Conservation (phyloP, 148 eudicot genomes). For the Vaccinium corymbosum region DNA sequence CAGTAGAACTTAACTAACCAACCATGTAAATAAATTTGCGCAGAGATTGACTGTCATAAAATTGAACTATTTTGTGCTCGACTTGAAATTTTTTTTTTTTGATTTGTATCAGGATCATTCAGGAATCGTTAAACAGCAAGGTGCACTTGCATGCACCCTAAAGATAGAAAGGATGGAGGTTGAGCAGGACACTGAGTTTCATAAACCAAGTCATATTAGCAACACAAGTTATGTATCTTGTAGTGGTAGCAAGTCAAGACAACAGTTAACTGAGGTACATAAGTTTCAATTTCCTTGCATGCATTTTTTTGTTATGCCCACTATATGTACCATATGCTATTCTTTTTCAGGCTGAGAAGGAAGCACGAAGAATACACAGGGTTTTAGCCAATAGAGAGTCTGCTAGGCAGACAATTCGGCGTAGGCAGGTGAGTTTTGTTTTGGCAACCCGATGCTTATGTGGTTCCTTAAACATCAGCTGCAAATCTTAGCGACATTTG, state of each 20-base stretch:
- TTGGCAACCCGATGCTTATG: not conserved
- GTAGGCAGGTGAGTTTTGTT: constrained; percentile 57
- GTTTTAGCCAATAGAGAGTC: constrained; percentile 86
- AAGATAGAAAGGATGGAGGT: constrained; percentile 17
- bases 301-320: not conserved
- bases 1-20: not conserved
- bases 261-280: constrained; percentile 49
- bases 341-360: constrained; percentile 53
- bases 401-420: constrained; percentile 80
- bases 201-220: constrained; percentile 14
- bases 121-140: constrained; percentile 23
- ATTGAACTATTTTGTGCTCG: constrained; percentile 16
- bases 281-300: not conserved
- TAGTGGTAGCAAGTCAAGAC: constrained; percentile 43
- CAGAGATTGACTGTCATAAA: not conserved
- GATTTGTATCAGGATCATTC: constrained; percentile 39
- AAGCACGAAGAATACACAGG: constrained; percentile 61
- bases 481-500: not conserved
- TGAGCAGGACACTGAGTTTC: constrained; percentile 31
- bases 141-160: constrained; percentile 3
- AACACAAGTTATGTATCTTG: constrained; percentile 16
- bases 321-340: not conserved
- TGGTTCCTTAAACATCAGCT: not conserved
- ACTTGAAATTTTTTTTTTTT: constrained; percentile 21
- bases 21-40: not conserved